Percentiles rank a stretch among this genome's conserved stretches.
Conservation (phyloP, 208 protist genomes). For the Leishmania braziliensis region DNA sequence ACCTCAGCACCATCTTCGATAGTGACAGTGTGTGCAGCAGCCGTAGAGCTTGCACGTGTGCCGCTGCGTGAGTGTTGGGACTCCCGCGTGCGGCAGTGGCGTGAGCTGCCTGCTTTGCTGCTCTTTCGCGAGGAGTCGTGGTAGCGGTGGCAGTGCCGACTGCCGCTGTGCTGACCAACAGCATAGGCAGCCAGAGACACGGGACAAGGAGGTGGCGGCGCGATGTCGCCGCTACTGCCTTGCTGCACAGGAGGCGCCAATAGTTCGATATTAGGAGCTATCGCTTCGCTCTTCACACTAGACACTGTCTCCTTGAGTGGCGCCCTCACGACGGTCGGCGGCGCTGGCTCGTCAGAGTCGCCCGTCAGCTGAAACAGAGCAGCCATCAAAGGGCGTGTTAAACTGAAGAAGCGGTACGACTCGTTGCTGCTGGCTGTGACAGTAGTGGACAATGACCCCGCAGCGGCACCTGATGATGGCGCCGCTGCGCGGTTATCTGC, state of each 20-base stretch:
- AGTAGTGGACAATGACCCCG: neutral
- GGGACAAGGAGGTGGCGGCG: neutral
- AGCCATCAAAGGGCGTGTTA: constrained; percentile 17
- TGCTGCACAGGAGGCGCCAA: neutral
- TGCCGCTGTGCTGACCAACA: neutral
- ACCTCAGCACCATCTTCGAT: neutral
- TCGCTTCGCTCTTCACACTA: neutral
- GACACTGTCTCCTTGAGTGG: neutral
- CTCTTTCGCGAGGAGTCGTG: neutral
- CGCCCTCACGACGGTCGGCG: neutral
- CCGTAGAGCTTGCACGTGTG: neutral
- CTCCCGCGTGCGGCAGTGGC: neutral
- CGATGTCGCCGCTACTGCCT: neutral
- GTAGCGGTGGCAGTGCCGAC: neutral
- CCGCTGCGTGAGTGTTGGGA: neutral
- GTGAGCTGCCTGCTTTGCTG: neutral
- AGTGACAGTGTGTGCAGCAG: neutral
- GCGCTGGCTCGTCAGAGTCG: neutral
- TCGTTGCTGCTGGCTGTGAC: neutral
- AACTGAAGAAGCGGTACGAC: constrained; percentile 2
- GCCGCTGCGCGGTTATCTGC: neutral
- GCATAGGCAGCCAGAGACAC: neutral
- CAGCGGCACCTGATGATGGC: neutral
- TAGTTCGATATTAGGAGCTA: neutral
- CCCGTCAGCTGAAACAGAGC: constrained; percentile 14